A percentile compares a stretch with the other conserved stretches of the same genome.
Conservation (phyloP, 345 rosid species). For the Mangifera indica region DNA sequence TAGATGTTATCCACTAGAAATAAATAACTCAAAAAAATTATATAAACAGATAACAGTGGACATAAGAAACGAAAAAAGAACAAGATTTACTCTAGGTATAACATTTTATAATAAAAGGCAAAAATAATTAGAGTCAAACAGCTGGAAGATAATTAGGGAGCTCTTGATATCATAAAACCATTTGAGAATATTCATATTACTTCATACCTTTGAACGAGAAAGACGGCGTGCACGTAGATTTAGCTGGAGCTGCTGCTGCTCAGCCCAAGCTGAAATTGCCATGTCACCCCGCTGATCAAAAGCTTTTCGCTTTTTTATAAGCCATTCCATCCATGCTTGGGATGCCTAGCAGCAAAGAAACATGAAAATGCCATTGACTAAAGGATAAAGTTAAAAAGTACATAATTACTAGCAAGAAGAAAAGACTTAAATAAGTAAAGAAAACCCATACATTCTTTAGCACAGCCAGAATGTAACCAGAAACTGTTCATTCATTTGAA, state of each 20-base stretch:
- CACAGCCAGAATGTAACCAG: neutral
- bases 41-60: neutral
- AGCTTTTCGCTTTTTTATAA: slow-evolving; percentile 84
- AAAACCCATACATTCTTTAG: neutral
- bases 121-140: neutral
- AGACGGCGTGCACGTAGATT: slow-evolving; percentile 83
- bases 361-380: slow-evolving; percentile 10
- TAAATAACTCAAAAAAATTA: neutral
- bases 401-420: neutral
- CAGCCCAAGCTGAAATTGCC: slow-evolving; percentile 97
- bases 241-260: slow-evolving; percentile 89
- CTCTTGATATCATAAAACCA: neutral
- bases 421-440: neutral
- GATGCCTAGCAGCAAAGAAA: slow-evolving; percentile 62
- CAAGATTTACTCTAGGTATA: neutral
- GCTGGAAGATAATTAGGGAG: slow-evolving; percentile 9
- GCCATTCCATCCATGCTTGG: slow-evolving; percentile 98
- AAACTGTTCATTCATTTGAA: neutral
- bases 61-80: neutral
- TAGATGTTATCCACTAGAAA: neutral
- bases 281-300: slow-evolving; percentile 92
- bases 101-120: neutral
- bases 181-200: slow-evolving; percentile 8
- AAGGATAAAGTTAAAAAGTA: neutral
- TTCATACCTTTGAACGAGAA: slow-evolving; percentile 75